Percentiles rank a stretch among this genome's conserved stretches.
phyloP scores from a whole-genome alignment of 164 flowering plant genomes.

The Amborella trichopoda region DNA sequence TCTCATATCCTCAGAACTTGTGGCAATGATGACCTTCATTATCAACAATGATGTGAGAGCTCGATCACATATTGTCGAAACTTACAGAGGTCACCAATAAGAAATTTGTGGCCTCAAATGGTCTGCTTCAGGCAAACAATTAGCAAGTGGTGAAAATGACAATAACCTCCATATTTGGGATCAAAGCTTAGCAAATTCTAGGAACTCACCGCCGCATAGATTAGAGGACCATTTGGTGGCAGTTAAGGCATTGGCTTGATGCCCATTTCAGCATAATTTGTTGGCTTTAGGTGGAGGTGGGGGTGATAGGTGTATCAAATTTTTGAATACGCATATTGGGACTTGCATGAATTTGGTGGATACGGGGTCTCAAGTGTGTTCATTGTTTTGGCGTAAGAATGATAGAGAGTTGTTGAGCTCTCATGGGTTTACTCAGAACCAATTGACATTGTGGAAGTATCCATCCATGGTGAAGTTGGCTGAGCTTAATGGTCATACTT shows the following conservation, averaged over 20 bases:
- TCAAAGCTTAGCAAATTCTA: constrained; percentile 2
- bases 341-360: constrained; percentile 53
- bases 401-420: constrained; percentile 55
- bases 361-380: constrained; percentile 57
- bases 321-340: constrained; percentile 61
- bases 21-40: constrained; percentile 1
- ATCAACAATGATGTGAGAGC: constrained; percentile 2
- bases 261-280: constrained; percentile 55
- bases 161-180: constrained; percentile 6
- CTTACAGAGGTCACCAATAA: constrained; percentile 2
- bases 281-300: constrained; percentile 59
- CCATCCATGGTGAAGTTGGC: constrained; percentile 61
- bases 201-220: constrained; percentile 36
- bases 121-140: constrained; percentile 6
- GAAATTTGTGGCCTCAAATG: constrained; percentile 8
- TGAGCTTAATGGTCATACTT: constrained; percentile 61
- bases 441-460: constrained; percentile 55
- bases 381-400: constrained; percentile 48
- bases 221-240: constrained; percentile 57
- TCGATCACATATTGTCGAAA: neutral
- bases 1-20: constrained; percentile 3
- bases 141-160: too few relatives aligned
- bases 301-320: constrained; percentile 46
- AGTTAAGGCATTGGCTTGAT: constrained; percentile 63
- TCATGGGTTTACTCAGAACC: constrained; percentile 53